Evolutionary conservation across 2,329 filamentous ascomycete species (phyloP).

Genomic region (Sclerotinia sclerotiorum): DNA sequence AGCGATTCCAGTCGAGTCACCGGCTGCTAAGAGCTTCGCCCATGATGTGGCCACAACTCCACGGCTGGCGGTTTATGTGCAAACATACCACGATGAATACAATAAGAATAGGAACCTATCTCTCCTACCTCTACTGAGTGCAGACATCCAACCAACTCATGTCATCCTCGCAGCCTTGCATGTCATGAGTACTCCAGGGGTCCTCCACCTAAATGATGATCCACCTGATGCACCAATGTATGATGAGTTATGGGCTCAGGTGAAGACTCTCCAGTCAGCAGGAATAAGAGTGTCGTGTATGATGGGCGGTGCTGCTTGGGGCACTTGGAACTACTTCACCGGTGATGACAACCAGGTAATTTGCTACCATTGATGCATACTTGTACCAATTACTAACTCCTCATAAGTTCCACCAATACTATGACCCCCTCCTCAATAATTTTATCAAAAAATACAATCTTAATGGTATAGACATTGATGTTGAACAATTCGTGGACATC

Average conservation of each 20-base stretch:
- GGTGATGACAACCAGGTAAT: slow-evolving; percentile 17
- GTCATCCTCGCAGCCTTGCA: slow-evolving; percentile 23
- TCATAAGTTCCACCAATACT: slow-evolving; percentile 30
- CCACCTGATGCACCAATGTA: slow-evolving; percentile 22
- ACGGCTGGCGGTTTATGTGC: slow-evolving; percentile 21
- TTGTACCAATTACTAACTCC: not conserved
- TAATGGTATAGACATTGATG: slow-evolving; percentile 85
- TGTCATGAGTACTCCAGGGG: slow-evolving; percentile 6
- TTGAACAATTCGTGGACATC: slow-evolving; percentile 75
- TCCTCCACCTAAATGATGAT: slow-evolving; percentile 26
- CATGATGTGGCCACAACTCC: slow-evolving; percentile 3
- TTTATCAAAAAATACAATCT: slow-evolving; percentile 72
- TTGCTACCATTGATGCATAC: not conserved
- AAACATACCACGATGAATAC: slow-evolving; percentile 18
- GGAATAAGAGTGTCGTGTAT: slow-evolving; percentile 28
- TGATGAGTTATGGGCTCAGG: slow-evolving; percentile 26
- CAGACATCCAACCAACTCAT: slow-evolving; percentile 20
- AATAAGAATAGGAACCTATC: slow-evolving; percentile 13
- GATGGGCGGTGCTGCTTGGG: slow-evolving; percentile 26
- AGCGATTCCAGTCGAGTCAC: slow-evolving; percentile 17
- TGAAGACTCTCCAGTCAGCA: slow-evolving; percentile 18
- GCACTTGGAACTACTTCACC: slow-evolving; percentile 45
- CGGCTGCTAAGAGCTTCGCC: not conserved
- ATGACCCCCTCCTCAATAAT: slow-evolving; percentile 23
- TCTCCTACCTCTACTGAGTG: slow-evolving; percentile 21